Evolutionary conservation across 352 stramenopile species (phyloP), one percentile per base, ranked within the genome.

Genomic region (Pythium sukuiense): DNA sequence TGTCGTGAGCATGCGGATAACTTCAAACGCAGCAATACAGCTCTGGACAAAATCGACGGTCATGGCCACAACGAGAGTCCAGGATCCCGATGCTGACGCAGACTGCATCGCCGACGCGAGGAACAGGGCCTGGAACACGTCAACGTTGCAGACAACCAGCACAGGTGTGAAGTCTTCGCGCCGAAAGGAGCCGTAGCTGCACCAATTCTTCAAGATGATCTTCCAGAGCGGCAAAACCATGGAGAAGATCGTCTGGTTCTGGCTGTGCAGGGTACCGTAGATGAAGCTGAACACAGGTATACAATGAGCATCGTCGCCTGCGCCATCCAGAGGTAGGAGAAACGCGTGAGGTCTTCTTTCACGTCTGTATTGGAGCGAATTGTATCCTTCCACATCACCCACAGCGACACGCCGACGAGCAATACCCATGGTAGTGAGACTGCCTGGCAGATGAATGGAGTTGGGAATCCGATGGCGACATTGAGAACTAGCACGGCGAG

Each of bases 401-500:
- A 65, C 59, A 58, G 18, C 3, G 45, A 46, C 1, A 39, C 13
- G 6, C 20, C 12, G 27, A 65, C 6, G 7, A 49, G 13, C 27
- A 14, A 2, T 18, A 52, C 30, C 59, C 59, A 58, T 1, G 35
- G 29, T 14, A 11, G 16, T 7, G 46, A 29, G 1, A 32, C 32
- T 1, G 27, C 7, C 24, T 65, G 46, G 20, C 35, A 58, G 3
- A 57, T 12, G 39, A 65, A 65, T 7, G 59, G 59, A 7, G 49
- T 65, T 32, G 59, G 59, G 24, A 65, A 65, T 12, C 59, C 59
- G 4, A 65, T 39, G n/a, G n/a, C n/a, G n/a, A n/a, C n/a, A n/a
- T n/a, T n/a, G n/a, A n/a, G n/a, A n/a, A n/a, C n/a, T n/a, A n/a
- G n/a, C n/a, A n/a, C n/a, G n/a, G n/a, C n/a, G n/a, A n/a, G n/a